Conservation (phyloP, 164 flowering plant species). For the Pachysandra terminalis region DNA sequence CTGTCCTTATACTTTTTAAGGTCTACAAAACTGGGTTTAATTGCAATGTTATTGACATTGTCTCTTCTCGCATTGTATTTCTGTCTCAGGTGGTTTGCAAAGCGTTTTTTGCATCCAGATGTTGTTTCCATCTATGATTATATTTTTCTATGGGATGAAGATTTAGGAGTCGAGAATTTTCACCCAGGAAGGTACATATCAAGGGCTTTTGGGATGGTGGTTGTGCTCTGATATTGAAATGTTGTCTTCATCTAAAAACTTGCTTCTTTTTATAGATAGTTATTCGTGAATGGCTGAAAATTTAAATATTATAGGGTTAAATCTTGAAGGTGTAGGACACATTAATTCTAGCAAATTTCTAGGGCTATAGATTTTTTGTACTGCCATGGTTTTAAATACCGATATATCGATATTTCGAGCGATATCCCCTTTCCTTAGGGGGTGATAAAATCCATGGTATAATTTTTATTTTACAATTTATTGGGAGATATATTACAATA, state of each 20-base stretch:
- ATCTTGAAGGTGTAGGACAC: not conserved
- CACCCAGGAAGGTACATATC: constrained; percentile 19
- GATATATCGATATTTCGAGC: no score
- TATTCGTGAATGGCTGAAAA: not conserved
- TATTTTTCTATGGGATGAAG: constrained; percentile 24
- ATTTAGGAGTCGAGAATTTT: constrained; percentile 20
- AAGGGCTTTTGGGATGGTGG: not conserved
- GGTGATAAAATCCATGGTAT: no score
- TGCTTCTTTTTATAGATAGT: not conserved
- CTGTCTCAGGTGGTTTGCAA: constrained; percentile 22
- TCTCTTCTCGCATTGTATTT: constrained; percentile 2
- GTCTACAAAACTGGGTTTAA: not conserved
- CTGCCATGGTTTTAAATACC: no score
- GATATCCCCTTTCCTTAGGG: no score
- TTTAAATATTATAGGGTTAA: no score
- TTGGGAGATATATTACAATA: no score
- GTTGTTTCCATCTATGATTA: constrained; percentile 17
- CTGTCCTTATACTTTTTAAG: not conserved
- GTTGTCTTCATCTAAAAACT: not conserved
- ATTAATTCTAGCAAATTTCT: no score
- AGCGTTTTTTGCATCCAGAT: constrained; percentile 23
- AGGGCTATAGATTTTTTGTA: not conserved
- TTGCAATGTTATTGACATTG: not conserved
- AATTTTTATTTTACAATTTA: no score
- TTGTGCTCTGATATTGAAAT: not conserved